phyloP scores from a whole-genome alignment of 2,329 filamentous ascomycete genomes.

The Conoideocrella luteorostrata region DNA sequence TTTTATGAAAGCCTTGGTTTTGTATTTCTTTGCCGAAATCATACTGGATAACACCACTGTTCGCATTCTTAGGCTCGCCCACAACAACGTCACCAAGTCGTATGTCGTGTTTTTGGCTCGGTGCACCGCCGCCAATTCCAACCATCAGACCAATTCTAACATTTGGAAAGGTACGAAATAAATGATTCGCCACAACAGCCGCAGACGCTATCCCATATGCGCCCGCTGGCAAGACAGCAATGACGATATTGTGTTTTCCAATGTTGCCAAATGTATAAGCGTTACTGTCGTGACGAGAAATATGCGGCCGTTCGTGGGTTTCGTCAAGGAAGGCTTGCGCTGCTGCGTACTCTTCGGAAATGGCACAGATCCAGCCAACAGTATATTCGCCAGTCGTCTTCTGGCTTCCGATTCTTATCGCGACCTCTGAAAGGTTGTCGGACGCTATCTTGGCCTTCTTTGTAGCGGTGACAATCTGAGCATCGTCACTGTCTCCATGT shows the following conservation, averaged over 20 bases:
- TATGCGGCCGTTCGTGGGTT: slow-evolving; percentile 16
- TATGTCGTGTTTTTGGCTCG: slow-evolving; percentile 27
- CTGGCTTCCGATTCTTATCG: no score
- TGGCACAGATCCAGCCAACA: slow-evolving; percentile 38
- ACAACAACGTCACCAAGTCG: slow-evolving; percentile 23
- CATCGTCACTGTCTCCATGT: no score
- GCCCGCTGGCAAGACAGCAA: slow-evolving; percentile 13
- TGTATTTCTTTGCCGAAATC: slow-evolving; percentile 13
- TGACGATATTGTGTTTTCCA: slow-evolving; percentile 15
- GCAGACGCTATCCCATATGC: slow-evolving; percentile 13
- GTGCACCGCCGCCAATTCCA: slow-evolving; percentile 25
- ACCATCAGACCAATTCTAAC: slow-evolving; percentile 19
- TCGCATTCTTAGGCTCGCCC: not conserved
- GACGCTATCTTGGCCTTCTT: no score
- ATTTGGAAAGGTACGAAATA: slow-evolving; percentile 23
- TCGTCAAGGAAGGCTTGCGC: slow-evolving; percentile 34
- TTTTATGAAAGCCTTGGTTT: slow-evolving; percentile 10
- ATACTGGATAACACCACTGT: slow-evolving; percentile 19
- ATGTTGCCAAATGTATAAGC: slow-evolving; percentile 14
- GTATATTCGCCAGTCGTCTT: slow-evolving; percentile 26
- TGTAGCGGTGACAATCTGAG: no score
- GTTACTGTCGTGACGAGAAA: slow-evolving; percentile 12
- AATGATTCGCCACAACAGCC: slow-evolving; percentile 19
- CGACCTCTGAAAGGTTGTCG: no score
- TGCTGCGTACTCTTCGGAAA: slow-evolving; percentile 29